Conservation (phyloP, 805 yeast species). For the Kurtzmaniella fragi region DNA sequence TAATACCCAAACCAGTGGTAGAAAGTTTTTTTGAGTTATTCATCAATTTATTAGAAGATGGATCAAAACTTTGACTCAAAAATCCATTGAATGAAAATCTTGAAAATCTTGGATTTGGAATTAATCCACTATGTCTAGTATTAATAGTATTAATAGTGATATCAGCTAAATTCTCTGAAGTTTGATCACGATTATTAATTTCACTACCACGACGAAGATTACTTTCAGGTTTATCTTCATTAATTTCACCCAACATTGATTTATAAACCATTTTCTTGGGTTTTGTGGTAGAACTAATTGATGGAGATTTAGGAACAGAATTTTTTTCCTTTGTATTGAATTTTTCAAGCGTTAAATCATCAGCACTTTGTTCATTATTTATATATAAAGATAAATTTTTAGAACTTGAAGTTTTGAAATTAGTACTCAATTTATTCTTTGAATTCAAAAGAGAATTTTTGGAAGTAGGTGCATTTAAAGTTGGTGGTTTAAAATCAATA, state of each 20-base stretch:
- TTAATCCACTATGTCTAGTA: slow-evolving; percentile 13
- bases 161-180: not conserved
- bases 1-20: slow-evolving; percentile 25
- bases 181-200: not conserved
- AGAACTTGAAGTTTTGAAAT: slow-evolving; percentile 34
- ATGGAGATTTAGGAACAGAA: slow-evolving; percentile 2
- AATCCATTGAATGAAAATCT: slow-evolving; percentile 38
- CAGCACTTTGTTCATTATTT: slow-evolving; percentile 7
- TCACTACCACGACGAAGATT: not conserved
- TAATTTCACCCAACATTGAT: slow-evolving; percentile 18
- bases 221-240: slow-evolving; percentile 10
- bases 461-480: slow-evolving; percentile 4
- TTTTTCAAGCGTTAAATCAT: slow-evolving; percentile 9
- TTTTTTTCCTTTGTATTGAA: slow-evolving; percentile 12
- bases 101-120: slow-evolving; percentile 42
- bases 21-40: slow-evolving; percentile 10
- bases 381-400: slow-evolving; percentile 22
- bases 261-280: slow-evolving; percentile 9
- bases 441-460: slow-evolving; percentile 1
- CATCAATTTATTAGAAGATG: too few relatives aligned
- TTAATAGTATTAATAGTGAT: not conserved
- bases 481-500: slow-evolving; percentile 20
- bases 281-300: slow-evolving; percentile 1
- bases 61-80: slow-evolving; percentile 11
- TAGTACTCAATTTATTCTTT: slow-evolving; percentile 12